Evolutionary conservation across 306 rosid species (phyloP).

Genomic region (Sindora glabra): DNA sequence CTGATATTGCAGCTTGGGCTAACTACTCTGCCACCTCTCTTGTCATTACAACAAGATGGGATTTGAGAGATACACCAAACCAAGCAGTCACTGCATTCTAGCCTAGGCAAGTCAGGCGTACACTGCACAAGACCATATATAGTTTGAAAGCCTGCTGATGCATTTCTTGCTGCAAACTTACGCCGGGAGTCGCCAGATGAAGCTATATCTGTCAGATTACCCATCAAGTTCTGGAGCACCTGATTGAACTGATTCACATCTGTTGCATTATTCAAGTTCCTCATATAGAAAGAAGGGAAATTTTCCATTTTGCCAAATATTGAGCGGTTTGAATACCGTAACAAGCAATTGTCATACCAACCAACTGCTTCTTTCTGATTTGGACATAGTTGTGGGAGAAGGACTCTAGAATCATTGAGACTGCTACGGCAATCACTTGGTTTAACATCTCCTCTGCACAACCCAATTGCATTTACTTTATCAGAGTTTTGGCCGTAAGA

Average conservation of each 20-base stretch:
- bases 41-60: neutral
- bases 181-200: neutral
- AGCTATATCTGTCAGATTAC: neutral
- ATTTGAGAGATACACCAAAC: neutral
- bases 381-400: slow-evolving; percentile 4
- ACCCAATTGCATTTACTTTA: slow-evolving; percentile 4
- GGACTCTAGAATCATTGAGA: slow-evolving; percentile 1
- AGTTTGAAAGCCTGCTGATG: neutral
- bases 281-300: neutral
- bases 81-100: slow-evolving; percentile 9
- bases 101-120: slow-evolving; percentile 8
- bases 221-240: neutral
- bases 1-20: slow-evolving; percentile 6
- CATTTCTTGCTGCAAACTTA: neutral
- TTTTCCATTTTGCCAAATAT: neutral
- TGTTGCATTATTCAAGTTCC: neutral
- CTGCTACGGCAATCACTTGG: slow-evolving; percentile 1
- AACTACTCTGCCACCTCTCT: neutral
- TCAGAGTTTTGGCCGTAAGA: neutral
- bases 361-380: slow-evolving; percentile 3
- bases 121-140: slow-evolving; percentile 22
- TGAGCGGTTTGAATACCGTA: slow-evolving; percentile 18
- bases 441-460: slow-evolving; percentile 27
- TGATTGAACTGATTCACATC: neutral
- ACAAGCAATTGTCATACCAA: slow-evolving; percentile 15